A percentile compares a stretch with the other conserved stretches of the same genome.
phyloP scores from a whole-genome alignment of 495 filamentous ascomycete genomes.

The Cercophora sp. region DNA sequence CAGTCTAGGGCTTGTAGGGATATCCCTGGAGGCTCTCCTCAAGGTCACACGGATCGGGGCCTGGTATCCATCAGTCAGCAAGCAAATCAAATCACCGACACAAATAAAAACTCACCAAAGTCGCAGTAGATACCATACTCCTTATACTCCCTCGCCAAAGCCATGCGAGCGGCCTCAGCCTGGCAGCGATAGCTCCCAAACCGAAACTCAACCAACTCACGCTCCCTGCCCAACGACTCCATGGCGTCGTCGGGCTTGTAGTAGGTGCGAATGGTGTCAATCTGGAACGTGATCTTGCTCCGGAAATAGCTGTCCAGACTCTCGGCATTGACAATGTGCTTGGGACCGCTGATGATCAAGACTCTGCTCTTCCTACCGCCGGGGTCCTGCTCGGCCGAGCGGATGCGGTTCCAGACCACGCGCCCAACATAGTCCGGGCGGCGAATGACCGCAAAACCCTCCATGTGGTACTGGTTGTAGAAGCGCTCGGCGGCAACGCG shows the following conservation, averaged over 20 bases:
- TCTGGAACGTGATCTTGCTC: slow-evolving; percentile 24
- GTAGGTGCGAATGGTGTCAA: slow-evolving; percentile 15
- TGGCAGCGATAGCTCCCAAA: slow-evolving; percentile 44
- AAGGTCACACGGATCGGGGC: slow-evolving; percentile 17
- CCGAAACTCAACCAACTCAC: slow-evolving; percentile 31
- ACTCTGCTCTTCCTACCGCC: slow-evolving; percentile 21
- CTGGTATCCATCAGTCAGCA: not conserved
- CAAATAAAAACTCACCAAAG: slow-evolving; percentile 19
- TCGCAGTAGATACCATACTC: slow-evolving; percentile 22
- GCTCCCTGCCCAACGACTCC: not conserved
- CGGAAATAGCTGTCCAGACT: slow-evolving; percentile 20
- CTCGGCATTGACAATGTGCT: slow-evolving; percentile 15
- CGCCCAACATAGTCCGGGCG: slow-evolving; percentile 6
- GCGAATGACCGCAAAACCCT: not conserved
- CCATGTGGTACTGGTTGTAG: not conserved
- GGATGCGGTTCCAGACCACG: slow-evolving; percentile 24
- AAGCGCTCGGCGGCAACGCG: slow-evolving; percentile 23
- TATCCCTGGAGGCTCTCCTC: too few relatives aligned
- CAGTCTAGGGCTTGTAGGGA: too few relatives aligned
- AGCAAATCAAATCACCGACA: not conserved
- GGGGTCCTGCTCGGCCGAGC: slow-evolving; percentile 20
- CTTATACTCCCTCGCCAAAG: slow-evolving; percentile 29
- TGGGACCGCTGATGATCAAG: slow-evolving; percentile 23
- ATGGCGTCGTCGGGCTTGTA: not conserved
- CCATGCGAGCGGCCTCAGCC: slow-evolving; percentile 35